A percentile compares a stretch with the other conserved stretches of the same genome.
These are phyloP conservation scores for Penicillium sumatraense DNA, from an alignment of 2,329 filamentous ascomycete genomes.

Conservation along the genomic window DNA sequence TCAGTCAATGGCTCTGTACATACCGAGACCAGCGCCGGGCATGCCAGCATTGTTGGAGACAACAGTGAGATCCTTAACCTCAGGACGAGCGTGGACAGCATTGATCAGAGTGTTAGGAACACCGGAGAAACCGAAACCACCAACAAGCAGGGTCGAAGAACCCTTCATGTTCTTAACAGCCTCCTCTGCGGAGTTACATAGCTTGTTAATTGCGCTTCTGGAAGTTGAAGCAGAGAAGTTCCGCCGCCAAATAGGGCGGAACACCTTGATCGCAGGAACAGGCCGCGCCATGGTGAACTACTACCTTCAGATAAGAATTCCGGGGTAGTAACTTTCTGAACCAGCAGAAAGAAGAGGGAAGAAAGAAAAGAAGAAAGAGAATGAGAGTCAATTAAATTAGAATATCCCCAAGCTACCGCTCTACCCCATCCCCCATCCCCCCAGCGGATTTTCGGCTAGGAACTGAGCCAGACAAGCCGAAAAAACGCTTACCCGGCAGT, in stretches of 20 bases:
- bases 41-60: slow-evolving; percentile 84
- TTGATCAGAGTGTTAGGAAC: slow-evolving; percentile 56
- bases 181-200: slow-evolving; percentile 70
- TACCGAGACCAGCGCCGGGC: slow-evolving; percentile 71
- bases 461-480: slow-evolving; percentile 25
- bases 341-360: slow-evolving; percentile 22
- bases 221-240: slow-evolving; percentile 69
- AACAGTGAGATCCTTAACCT: slow-evolving; percentile 67
- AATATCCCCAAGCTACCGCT: slow-evolving; percentile 16
- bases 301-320: slow-evolving; percentile 18
- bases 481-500: slow-evolving; percentile 33
- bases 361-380: slow-evolving; percentile 7
- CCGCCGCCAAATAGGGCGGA: slow-evolving; percentile 48
- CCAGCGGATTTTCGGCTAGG: slow-evolving; percentile 27
- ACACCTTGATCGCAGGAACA: slow-evolving; percentile 34
- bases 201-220: slow-evolving; percentile 73
- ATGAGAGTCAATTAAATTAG: slow-evolving; percentile 15
- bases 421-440: no score
- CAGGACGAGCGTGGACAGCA: slow-evolving; percentile 65
- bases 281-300: slow-evolving; percentile 33
- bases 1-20: slow-evolving; percentile 26
- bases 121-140: slow-evolving; percentile 80
- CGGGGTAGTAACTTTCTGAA: slow-evolving; percentile 18
- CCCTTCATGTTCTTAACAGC: slow-evolving; percentile 75
- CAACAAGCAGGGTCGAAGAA: slow-evolving; percentile 71